phyloP scores from a whole-genome alignment of 176 grass and related monocot genomes.

The Oryza meridionalis region DNA sequence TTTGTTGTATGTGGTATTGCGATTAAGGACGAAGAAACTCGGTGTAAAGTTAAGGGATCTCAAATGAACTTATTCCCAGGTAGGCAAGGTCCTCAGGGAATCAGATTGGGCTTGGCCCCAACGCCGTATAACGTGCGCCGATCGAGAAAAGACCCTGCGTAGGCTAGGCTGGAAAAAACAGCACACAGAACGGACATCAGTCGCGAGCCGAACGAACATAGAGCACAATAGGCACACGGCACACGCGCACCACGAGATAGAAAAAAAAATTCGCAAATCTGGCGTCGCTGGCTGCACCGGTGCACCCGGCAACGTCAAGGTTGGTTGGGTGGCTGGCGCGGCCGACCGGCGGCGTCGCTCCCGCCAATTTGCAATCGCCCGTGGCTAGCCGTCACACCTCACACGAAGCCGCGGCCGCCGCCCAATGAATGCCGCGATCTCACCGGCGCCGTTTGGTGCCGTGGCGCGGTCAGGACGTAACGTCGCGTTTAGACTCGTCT shows the following conservation, averaged over 20 bases:
- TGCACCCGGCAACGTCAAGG: too few species aligned
- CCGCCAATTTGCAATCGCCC: not conserved
- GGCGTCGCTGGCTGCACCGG: not conserved
- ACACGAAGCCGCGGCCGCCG: constrained; percentile 30
- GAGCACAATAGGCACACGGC: too few species aligned
- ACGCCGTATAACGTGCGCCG: not conserved
- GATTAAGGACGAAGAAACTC: too few species aligned
- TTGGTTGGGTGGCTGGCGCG: not conserved
- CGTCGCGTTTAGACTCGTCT: constrained; percentile 13
- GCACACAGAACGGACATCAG: not conserved
- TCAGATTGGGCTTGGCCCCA: not conserved
- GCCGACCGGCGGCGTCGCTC: not conserved
- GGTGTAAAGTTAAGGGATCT: too few species aligned
- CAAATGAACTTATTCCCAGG: too few species aligned
- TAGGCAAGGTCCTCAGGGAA: too few species aligned
- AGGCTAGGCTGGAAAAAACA: not conserved
- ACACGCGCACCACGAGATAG: too few species aligned
- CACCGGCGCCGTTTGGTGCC: constrained; percentile 7
- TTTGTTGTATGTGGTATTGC: too few species aligned
- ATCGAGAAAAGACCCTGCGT: not conserved
- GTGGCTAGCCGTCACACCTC: constrained; percentile 3
- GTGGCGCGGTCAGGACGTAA: constrained; percentile 35
- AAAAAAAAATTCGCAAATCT: not conserved
- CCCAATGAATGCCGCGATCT: constrained; percentile 35
- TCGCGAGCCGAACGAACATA: too few species aligned